Base-by-base conservation (phyloP, 2,329 filamentous ascomycete species). In the Gaeumannomyces tritici region DNA sequence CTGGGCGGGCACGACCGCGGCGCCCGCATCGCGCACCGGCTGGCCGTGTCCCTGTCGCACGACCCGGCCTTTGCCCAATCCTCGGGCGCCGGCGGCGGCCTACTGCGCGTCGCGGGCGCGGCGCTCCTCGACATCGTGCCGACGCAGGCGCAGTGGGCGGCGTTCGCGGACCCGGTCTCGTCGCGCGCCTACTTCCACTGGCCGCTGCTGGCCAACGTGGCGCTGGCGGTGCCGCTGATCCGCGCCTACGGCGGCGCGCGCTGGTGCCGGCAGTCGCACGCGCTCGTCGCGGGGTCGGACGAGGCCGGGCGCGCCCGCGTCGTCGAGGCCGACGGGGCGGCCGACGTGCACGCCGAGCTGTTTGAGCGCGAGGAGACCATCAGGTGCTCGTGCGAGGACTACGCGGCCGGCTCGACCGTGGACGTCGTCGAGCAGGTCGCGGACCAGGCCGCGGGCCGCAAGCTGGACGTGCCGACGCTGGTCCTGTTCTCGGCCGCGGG, bases 1-100 rank as follows among this genome's bases (percentile, higher is more conserved):
- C 73, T 81, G 62, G 74, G 73, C 54, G 79, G 79, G 26, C 79
- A 83, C 67, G 79, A 82, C 66, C 77, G 79, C 35, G 80, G 80
- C 55, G 80, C 76, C 2, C 75, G 80, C 11, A 73, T 82, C 65
- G 74, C 78, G 61, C 80, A 82, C 67, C 77, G 79, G 27, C 71
- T 82, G 47, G 71, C 78, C 33, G 78, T 81, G 42, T 74, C 78
- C 64, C 68, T 70, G 47, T 65, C 71, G 11, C 63, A 72, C 5
- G 59, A 55, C 35, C 42, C 35, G 2, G 24, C 29, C 11, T 64
- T 67, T 56, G 55, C 67, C 3, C 12, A 7, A 3, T 27, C n/a
- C 9, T 11, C 26, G n/a, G 54, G 54, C 54, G 64, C 65, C n/a
- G 67, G 55, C 21, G n/a, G n/a, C n/a, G n/a, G n/a, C n/a, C n/a